phyloP scores from a whole-genome alignment of 2,329 filamentous ascomycete species.

The Huntiella savannae region DNA sequence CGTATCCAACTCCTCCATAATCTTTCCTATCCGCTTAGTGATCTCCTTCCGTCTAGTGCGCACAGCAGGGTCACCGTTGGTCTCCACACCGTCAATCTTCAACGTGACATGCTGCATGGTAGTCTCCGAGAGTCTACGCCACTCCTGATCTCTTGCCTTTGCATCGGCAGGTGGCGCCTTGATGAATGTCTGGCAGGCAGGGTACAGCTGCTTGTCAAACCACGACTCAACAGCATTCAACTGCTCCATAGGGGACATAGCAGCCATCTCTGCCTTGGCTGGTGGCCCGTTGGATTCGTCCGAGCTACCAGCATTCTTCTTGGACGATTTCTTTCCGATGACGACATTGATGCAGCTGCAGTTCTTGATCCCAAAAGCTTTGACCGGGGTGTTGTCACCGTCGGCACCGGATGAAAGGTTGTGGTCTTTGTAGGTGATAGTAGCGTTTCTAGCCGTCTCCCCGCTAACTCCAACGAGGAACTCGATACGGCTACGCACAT shows the following conservation, averaged over 20 bases:
- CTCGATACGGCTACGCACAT: slow-evolving; percentile 48
- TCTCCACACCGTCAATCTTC: slow-evolving; percentile 60
- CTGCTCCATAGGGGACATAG: slow-evolving; percentile 31
- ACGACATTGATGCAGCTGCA: slow-evolving; percentile 35
- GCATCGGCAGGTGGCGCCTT: slow-evolving; percentile 42
- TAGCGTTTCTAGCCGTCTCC: slow-evolving; percentile 44
- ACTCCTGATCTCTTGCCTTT: slow-evolving; percentile 53
- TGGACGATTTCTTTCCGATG: slow-evolving; percentile 23
- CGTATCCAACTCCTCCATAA: slow-evolving; percentile 45
- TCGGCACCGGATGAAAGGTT: slow-evolving; percentile 23
- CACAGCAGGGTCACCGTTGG: slow-evolving; percentile 47
- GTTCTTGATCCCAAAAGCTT: slow-evolving; percentile 43
- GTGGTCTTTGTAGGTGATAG: slow-evolving; percentile 40
- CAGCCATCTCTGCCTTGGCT: not conserved
- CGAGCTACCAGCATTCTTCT: slow-evolving; percentile 19
- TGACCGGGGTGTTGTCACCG: slow-evolving; percentile 25
- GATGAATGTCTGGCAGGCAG: slow-evolving; percentile 43
- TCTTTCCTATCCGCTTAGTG: slow-evolving; percentile 49
- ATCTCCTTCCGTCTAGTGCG: slow-evolving; percentile 49
- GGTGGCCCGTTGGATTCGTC: not conserved
- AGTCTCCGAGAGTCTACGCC: slow-evolving; percentile 56
- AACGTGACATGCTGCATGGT: slow-evolving; percentile 57
- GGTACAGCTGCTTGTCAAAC: slow-evolving; percentile 45
- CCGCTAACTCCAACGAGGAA: slow-evolving; percentile 48
- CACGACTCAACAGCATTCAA: slow-evolving; percentile 46